Evolutionary conservation across 2,329 filamentous ascomycete genomes (phyloP).

Genomic region (Calonectria hawksworthii): DNA sequence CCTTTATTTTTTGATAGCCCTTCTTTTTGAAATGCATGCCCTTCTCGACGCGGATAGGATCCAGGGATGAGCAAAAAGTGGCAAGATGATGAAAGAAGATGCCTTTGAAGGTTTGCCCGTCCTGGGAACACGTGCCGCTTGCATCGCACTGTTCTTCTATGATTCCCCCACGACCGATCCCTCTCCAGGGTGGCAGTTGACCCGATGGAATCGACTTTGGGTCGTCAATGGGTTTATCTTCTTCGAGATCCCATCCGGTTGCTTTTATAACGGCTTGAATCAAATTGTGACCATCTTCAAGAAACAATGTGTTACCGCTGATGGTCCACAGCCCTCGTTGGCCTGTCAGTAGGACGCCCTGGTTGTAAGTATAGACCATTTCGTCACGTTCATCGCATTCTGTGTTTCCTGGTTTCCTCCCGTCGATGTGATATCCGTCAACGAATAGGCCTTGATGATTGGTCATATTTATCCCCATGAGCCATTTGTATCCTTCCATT

Average conservation of each 20-base stretch:
- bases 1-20: constrained; percentile 43
- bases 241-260: constrained; percentile 78
- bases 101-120: constrained; percentile 92
- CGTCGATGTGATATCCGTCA: constrained; percentile 88
- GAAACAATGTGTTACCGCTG: constrained; percentile 78
- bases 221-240: constrained; percentile 58
- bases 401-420: constrained; percentile 73
- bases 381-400: constrained; percentile 86
- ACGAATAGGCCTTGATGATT: constrained; percentile 81
- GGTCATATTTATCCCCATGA: constrained; percentile 84
- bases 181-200: constrained; percentile 72
- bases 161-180: constrained; percentile 83
- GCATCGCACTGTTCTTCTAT: constrained; percentile 89
- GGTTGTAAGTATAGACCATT: constrained; percentile 97
- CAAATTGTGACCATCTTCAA: constrained; percentile 84
- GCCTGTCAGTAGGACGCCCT: constrained; percentile 89
- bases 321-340: constrained; percentile 84
- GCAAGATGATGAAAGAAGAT: constrained; percentile 94
- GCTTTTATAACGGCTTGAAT: constrained; percentile 81
- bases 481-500: constrained; percentile 84
- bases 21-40: constrained; percentile 45
- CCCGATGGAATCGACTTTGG: constrained; percentile 48
- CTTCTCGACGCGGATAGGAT: constrained; percentile 51
- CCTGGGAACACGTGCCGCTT: constrained; percentile 80
- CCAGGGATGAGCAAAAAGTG: constrained; percentile 79